Evolutionary conservation across 345 rosid species (phyloP), one percentile per base, ranked within the genome.

Genomic region (Laguncularia racemosa): DNA sequence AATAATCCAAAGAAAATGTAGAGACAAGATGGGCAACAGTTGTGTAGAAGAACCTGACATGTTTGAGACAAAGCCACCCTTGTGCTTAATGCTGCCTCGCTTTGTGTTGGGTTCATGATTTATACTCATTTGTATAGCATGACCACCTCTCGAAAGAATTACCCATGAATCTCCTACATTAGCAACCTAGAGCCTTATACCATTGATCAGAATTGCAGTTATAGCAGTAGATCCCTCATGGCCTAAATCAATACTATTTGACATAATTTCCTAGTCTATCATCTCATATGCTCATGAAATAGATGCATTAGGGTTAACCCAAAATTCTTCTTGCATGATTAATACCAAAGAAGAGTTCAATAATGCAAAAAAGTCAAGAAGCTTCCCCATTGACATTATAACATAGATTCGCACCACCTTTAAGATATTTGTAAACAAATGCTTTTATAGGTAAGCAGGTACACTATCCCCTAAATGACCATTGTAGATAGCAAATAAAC

Each of bases 161-260:
- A 78, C 91, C 11, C 91, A 74, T 9, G 91, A 85, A 72, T 85
- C 91, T 14, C 91, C 91, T 17, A 85, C 77, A 65, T 85, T 85
- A n/a, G 88, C 86, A 19, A 82, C 75, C 84, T 79, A 82, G 53
- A 85, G 66, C 59, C 51, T 71, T 7, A 50, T 60, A 47, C 91
- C 91, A 64, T 82, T 76, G 20, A 82, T 59, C 59, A 85, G 68
- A 67, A 85, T 85, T 18, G 86, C 91, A 5, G 88, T 85, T 55
- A 85, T 86, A 7, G 91, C 88, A 9, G 91, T 85, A n/a, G 91
- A 85, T 8, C 91, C 91, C 19, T 88, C 91, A 20, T 82, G 82
- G 55, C 88, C 88, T 61, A 85, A 57, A 66, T 78, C 88, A 55
- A 84, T 69, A 57, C 62, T 62, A 56, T 78, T 77, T 10, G 91